Percentiles rank a stretch among this genome's conserved stretches.
Conservation (phyloP, 306 rosid genomes). For the Macrotyloma uniflorum region DNA sequence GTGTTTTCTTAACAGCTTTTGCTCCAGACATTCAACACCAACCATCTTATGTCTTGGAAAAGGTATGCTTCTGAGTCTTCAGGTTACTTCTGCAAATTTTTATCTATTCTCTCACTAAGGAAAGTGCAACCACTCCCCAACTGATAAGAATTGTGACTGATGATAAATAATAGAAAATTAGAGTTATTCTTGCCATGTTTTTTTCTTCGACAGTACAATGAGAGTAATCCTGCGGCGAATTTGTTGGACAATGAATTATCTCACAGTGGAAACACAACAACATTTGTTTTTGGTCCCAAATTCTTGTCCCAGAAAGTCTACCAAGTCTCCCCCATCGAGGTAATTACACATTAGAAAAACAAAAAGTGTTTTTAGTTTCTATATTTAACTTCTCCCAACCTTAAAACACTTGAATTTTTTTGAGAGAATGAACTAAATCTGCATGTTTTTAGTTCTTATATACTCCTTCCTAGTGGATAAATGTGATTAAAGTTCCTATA, state of each 20-base stretch:
- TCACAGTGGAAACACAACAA: slow-evolving; percentile 19
- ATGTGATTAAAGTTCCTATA: no score
- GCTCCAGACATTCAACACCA: slow-evolving; percentile 56
- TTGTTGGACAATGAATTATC: slow-evolving; percentile 54
- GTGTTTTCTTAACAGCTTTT: slow-evolving; percentile 67
- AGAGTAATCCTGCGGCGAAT: slow-evolving; percentile 13
- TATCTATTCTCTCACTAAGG: no score
- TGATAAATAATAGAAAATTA: no score
- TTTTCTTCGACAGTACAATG: slow-evolving; percentile 13
- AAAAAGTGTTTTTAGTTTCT: no score
- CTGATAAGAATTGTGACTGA: no score
- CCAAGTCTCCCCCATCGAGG: slow-evolving; percentile 59
- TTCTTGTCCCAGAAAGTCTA: slow-evolving; percentile 50
- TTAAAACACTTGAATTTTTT: no score
- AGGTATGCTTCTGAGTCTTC: slow-evolving; percentile 40
- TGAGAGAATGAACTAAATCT: no score
- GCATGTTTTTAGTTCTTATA: no score
- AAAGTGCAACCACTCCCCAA: no score
- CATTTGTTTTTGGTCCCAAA: slow-evolving; percentile 55
- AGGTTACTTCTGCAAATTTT: no score
- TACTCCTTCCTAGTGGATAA: no score
- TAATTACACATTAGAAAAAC: background rate
- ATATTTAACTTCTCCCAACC: no score
- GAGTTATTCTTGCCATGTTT: background rate
- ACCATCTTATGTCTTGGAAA: slow-evolving; percentile 52